These are phyloP conservation scores for Teunomyces atbi DNA, from an alignment of 805 yeast genomes.

Conservation along the genomic window DNA sequence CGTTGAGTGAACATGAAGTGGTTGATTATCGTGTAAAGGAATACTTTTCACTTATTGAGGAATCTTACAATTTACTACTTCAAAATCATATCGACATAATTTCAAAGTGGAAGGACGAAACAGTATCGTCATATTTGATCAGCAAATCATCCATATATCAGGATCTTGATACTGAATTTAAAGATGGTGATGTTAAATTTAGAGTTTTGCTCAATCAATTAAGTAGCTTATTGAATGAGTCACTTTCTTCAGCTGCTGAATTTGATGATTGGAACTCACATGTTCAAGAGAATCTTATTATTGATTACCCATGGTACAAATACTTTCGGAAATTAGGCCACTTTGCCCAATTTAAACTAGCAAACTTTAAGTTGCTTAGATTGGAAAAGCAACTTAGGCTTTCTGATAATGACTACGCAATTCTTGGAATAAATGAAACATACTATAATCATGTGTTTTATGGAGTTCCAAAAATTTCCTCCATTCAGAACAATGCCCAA, in stretches of 20 bases:
- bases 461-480: conserved; percentile 18
- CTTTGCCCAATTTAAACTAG: conserved; percentile 54
- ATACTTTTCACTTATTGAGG: conserved; percentile 18
- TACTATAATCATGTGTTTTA: conserved; percentile 21
- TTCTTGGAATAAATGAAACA: conserved; percentile 12
- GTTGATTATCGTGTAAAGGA: conserved; percentile 24
- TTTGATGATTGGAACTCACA: conserved; percentile 50
- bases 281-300: conserved; percentile 49
- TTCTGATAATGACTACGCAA: conserved; percentile 16
- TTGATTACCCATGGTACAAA: conserved; percentile 80
- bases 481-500: conserved; percentile 5
- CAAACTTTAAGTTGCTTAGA: conserved; percentile 51
- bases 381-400: conserved; percentile 30
- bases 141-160: conserved; percentile 17
- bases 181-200: conserved; percentile 10
- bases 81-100: conserved; percentile 10
- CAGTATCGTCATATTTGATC: conserved; percentile 18
- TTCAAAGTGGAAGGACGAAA: conserved; percentile 19
- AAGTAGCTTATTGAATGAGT: conserved; percentile 11
- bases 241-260: conserved; percentile 21
- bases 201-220: conserved; percentile 13
- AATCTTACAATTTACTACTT: conserved; percentile 17
- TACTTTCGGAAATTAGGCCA: conserved; percentile 56
- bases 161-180: conserved; percentile 15
- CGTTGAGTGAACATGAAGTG: conserved; percentile 41